Percentiles rank a stretch among this genome's conserved stretches.
Evolutionary conservation across 108 stramenopile species (phyloP).

Genomic region (Licmophora abbreviata): DNA sequence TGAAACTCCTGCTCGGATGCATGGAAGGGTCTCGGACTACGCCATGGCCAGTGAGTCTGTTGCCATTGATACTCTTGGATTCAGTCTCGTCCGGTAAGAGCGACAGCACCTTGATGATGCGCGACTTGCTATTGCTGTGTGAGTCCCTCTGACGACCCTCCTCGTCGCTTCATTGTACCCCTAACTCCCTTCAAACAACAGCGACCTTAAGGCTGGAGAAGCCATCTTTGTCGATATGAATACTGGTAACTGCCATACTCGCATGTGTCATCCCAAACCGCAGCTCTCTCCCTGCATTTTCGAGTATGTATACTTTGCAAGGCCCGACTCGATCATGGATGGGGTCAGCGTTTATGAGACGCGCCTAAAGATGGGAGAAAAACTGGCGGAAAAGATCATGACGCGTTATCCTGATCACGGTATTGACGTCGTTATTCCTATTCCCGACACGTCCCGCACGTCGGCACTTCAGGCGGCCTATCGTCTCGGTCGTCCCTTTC

Average conservation of each 20-base stretch:
- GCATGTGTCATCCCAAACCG: slow-evolving; percentile 36
- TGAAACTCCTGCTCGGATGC: slow-evolving; percentile 24
- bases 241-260: slow-evolving; percentile 61
- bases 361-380: slow-evolving; percentile 95
- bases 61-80: slow-evolving; percentile 96
- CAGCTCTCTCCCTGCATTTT: slow-evolving; percentile 90
- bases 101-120: background rate
- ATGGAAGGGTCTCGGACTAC: slow-evolving; percentile 58
- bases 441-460: slow-evolving; percentile 96
- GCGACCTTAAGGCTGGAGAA: slow-evolving; percentile 94
- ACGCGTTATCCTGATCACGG: slow-evolving; percentile 84
- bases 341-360: slow-evolving; percentile 95
- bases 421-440: slow-evolving; percentile 97
- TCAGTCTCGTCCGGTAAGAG: slow-evolving; percentile 69
- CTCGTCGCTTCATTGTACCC: slow-evolving; percentile 1
- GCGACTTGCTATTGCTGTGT: background rate
- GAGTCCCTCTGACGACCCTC: background rate
- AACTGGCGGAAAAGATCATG: slow-evolving; percentile 83
- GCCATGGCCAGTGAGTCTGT: slow-evolving; percentile 93
- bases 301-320: slow-evolving; percentile 99
- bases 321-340: slow-evolving; percentile 98
- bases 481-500: slow-evolving; percentile 76
- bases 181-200: too few relatives aligned
- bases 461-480: slow-evolving; percentile 92
- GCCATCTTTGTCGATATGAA: slow-evolving; percentile 84